Percentiles rank a stretch among this genome's conserved stretches.
Evolutionary conservation across 305 asterid genomes (phyloP).

Genomic region (Nicotiana rustica): DNA sequence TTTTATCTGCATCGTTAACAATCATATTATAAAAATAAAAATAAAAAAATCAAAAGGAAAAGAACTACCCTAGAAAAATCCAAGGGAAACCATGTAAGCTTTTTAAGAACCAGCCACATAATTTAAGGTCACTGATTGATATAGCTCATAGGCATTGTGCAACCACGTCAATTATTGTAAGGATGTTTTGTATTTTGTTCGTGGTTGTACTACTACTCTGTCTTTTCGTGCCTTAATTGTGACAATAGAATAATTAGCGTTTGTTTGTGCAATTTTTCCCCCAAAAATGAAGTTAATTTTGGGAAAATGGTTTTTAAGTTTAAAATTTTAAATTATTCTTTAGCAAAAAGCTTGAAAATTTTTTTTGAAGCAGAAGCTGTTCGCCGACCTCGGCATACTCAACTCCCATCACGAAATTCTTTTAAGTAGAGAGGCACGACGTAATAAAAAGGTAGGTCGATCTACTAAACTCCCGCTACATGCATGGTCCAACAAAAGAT

Average conservation of each 20-base stretch:
- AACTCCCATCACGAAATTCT: too few species aligned
- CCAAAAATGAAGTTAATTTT: not conserved
- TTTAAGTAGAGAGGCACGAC: too few species aligned
- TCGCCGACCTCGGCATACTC: too few species aligned
- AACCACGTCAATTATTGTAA: not conserved
- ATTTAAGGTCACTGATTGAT: not conserved
- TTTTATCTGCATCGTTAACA: not conserved
- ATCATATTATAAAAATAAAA: not conserved
- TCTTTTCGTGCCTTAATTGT: conserved; percentile 13
- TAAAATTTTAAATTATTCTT: not conserved
- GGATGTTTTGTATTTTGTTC: not conserved
- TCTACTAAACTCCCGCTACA: too few species aligned
- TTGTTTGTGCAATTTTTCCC: not conserved
- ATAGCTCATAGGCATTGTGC: not conserved
- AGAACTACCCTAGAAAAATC: not conserved
- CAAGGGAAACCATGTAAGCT: not conserved
- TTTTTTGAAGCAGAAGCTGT: not conserved
- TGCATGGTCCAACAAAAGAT: too few species aligned
- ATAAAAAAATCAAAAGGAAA: not conserved
- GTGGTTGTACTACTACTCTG: not conserved
- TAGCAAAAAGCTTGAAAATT: not conserved
- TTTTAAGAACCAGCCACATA: not conserved
- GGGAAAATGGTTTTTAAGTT: not conserved
- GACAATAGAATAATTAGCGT: not conserved
- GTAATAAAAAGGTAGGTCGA: too few species aligned